phyloP scores from a whole-genome alignment of 2,329 filamentous ascomycete species.

The Lizonia empirigonia region DNA sequence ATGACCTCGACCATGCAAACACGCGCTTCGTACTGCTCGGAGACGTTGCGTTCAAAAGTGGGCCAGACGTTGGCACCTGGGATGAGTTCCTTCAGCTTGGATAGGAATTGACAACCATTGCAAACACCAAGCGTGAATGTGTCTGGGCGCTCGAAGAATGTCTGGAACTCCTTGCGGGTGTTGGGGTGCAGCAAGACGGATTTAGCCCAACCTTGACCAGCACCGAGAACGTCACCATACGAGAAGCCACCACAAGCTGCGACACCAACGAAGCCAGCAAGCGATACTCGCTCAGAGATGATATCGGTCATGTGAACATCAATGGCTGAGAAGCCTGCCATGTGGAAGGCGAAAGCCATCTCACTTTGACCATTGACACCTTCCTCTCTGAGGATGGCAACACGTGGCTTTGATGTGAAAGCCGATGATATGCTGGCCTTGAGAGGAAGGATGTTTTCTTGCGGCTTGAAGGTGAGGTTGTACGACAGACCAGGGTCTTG shows the following conservation, averaged over 20 bases:
- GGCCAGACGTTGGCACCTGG: constrained; percentile 85
- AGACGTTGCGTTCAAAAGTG: constrained; percentile 81
- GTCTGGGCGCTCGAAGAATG: constrained; percentile 85
- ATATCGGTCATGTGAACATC: constrained; percentile 97
- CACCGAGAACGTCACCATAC: constrained; percentile 89
- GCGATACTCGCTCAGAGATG: constrained; percentile 76
- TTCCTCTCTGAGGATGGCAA: constrained; percentile 93
- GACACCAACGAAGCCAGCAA: constrained; percentile 82
- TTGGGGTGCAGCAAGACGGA: constrained; percentile 83
- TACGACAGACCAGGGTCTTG: constrained; percentile 83
- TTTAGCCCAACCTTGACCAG: constrained; percentile 96
- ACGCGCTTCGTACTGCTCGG: constrained; percentile 88
- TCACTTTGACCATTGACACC: constrained; percentile 96
- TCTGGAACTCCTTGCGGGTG: constrained; percentile 76
- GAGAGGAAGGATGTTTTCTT: constrained; percentile 75
- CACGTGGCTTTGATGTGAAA: constrained; percentile 70
- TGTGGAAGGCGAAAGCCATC: constrained; percentile 95
- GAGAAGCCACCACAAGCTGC: constrained; percentile 98
- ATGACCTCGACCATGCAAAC: constrained; percentile 83
- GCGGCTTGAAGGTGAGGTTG: constrained; percentile 78
- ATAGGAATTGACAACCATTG: constrained; percentile 97
- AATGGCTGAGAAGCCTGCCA: constrained; percentile 86
- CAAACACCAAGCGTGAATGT: constrained; percentile 94
- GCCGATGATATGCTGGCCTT: constrained; percentile 65
- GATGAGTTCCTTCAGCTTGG: constrained; percentile 79